phyloP scores from a whole-genome alignment of 768 basidiomycete species.

The Hortiboletus flavorubellus region DNA sequence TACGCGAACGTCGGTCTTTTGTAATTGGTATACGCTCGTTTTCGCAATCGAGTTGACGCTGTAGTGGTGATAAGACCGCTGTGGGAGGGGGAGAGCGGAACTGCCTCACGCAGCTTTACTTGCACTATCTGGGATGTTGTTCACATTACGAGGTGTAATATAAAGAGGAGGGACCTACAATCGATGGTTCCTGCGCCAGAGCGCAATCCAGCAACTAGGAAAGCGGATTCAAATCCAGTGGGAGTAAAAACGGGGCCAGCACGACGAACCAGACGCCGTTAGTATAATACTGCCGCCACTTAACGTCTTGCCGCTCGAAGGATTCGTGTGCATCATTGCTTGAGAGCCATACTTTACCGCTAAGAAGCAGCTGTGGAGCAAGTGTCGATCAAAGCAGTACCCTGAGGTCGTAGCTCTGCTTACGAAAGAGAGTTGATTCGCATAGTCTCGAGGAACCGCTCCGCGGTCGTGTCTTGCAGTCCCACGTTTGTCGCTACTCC shows the following conservation, averaged over 20 bases:
- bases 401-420: conserved; percentile 10
- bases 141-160: conserved; percentile 1
- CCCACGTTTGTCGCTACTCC: conserved; percentile 49
- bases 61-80: conserved; percentile 6
- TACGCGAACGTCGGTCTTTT: conserved; percentile 80
- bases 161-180: conserved; percentile 46
- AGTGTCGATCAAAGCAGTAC: conserved; percentile 1
- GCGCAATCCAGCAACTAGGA: conserved; percentile 75
- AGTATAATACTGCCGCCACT: conserved; percentile 82
- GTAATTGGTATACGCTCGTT: conserved; percentile 75
- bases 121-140: conserved; percentile 65
- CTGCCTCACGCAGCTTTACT: conserved; percentile 84
- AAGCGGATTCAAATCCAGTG: background rate
- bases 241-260: background rate
- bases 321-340: conserved; percentile 72
- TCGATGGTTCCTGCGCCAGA: conserved; percentile 81
- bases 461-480: conserved; percentile 54
- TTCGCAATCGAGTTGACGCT: conserved; percentile 89
- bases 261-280: conserved; percentile 74
- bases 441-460: conserved; percentile 73
- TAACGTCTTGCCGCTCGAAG: conserved; percentile 62
- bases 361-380: conserved; percentile 67
- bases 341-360: conserved; percentile 83
- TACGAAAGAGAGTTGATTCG: conserved; percentile 72
- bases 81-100: background rate